Percentiles rank a stretch among this genome's conserved stretches.
phyloP scores from a whole-genome alignment of 2,329 filamentous ascomycete species.

The Colletotrichum plurivorum region DNA sequence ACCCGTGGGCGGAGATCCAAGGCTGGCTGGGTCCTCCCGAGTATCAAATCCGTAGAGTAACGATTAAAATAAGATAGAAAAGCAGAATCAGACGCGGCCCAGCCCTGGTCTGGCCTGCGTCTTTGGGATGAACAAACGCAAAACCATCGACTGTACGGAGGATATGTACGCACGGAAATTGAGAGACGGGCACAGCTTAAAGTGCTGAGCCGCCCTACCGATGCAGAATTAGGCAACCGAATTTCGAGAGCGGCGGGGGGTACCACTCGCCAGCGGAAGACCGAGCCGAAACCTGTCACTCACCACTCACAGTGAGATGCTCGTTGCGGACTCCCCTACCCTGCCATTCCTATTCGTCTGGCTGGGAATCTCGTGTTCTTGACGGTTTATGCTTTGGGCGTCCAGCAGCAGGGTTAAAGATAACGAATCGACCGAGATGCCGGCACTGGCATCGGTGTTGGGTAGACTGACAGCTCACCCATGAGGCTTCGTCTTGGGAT shows the following conservation, averaged over 20 bases:
- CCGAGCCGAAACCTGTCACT: neutral
- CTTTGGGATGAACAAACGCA: constrained; percentile 5
- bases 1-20: too few species aligned
- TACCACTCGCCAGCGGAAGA: constrained; percentile 14
- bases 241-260: constrained; percentile 3
- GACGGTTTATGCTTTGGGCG: too few species aligned
- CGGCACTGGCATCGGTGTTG: too few species aligned
- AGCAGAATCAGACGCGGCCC: neutral
- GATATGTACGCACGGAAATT: too few species aligned
- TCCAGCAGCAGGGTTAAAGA: too few species aligned
- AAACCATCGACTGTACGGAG: neutral
- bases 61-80: neutral
- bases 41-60: too few species aligned
- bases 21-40: too few species aligned
- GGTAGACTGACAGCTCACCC: too few species aligned
- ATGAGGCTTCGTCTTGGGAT: too few species aligned
- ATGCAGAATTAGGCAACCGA: constrained; percentile 21
- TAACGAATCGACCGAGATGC: too few species aligned
- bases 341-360: neutral
- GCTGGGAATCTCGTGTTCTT: neutral
- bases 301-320: neutral
- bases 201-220: too few species aligned
- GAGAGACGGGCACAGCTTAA: too few species aligned
- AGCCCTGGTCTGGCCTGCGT: neutral
- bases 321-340: neutral